Base-by-base conservation (phyloP, 2,329 filamentous ascomycete species). In the Fusarium longipes region DNA sequence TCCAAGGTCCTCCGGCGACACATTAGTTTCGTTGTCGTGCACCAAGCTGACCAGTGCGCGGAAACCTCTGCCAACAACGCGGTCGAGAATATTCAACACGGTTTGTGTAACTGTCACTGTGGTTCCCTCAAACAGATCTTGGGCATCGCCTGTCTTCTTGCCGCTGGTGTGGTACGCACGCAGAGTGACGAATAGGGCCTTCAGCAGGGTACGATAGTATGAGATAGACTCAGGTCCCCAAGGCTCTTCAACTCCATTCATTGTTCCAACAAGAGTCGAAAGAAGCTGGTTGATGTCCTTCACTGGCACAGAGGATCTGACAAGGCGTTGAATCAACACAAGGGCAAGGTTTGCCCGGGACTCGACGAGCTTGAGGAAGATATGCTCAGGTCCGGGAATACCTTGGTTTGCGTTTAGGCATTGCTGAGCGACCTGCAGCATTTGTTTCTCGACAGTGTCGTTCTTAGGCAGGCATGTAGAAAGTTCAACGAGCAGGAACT, bases 141-240 rank as follows among this genome's bases (percentile, higher is more conserved):
- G 74, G 40, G 77, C 73, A 5, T 79, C 75, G 6, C 73, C 68
- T 33, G 72, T 67, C 55, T 75, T 76, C 68, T 73, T 71, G 18
- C 76, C 72, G 42, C 73, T 72, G 4, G 71, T 63, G 77, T 79
- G 87, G 54, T 91, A 87, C 17, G 90, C 87, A 47, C 90, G 89
- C 25, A 98, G 83, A 1, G 91, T 86, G 44, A 98, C 88, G 74
- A 96, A 97, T 7, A 99, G 85, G 5, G 95, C 88, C 73, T 92
- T 93, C 18, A 98, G 84, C 11, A 97, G 86, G 0, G 90, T 91
- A 47, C 96, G 91, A 77, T 96, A 96, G 75, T 97, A 95, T 32
- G 86, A 81, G 10, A 87, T 81, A 14, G 85, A 86, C 15, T 82
- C 82, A 3, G 78, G 72, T 12, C 79, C 77, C 58, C 87, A 87